Base-by-base conservation (phyloP, 108 stramenopile genomes). In the Epipyxis sp. region DNA sequence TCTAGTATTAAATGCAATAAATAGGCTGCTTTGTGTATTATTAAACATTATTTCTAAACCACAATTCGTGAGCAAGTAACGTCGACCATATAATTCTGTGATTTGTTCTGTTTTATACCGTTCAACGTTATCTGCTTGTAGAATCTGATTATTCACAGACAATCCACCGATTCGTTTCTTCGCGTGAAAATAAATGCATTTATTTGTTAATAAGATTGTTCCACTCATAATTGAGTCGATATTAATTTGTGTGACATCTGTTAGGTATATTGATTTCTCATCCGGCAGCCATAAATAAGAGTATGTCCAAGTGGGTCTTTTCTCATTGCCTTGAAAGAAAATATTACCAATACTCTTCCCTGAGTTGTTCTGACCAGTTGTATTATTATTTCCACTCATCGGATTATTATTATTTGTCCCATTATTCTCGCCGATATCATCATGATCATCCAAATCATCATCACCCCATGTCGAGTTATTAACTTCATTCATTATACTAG, bases 1-100 rank as follows among this genome's bases (percentile, higher is more conserved):
- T 29, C 6, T 6, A 10, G 71, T 13, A 27, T 74, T 74, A 37
- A 74, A 74, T 6, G 71, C 71, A 3, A 74, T 13, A 39, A 74
- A 74, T 32, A 74, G 29, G n/a, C n/a, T n/a, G n/a, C n/a, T n/a
- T 39, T 74, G 42, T 32, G 71, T 39, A 27, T 27, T 6, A 39
- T 74, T 42, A 42, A 74, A 74, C n/a, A 74, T 43, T 37, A 74
- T 43, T 42, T 74, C 71, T 16, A 74, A 13, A 27, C n/a, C 71
- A 27, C 32, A 54, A 42, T 74, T 74, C 42, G 40, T 39, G 3
- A 74, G 34, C 27, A 74, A 42, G 34, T 74, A 74, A 6, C 71
- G 71, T 35, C 71, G 44, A 29, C 71, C 34, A 42, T 74, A 74
- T 37, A 27, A 13, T 57, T 74, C 71, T n/a, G 43, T 57, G 25